Percentiles rank a stretch among this genome's conserved stretches.
Evolutionary conservation across 2,329 filamentous ascomycete species (phyloP).

Genomic region (Pseudopithomyces maydicus): DNA sequence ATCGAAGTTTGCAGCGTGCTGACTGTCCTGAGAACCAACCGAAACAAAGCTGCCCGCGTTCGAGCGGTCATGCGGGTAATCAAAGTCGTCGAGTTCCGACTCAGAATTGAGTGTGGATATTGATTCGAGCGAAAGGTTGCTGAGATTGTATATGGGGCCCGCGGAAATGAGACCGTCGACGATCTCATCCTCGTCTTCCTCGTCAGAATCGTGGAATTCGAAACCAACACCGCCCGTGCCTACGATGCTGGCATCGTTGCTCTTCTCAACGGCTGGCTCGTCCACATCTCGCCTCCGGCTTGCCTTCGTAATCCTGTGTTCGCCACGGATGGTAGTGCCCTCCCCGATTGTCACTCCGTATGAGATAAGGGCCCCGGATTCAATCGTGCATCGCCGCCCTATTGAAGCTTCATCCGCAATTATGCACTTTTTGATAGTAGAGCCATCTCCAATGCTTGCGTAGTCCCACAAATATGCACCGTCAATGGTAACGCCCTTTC

Average conservation of each 20-base stretch:
- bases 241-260: constrained; percentile 58
- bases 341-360: constrained; percentile 76
- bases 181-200: constrained; percentile 66
- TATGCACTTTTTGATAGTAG: constrained; percentile 72
- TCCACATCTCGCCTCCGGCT: constrained; percentile 53
- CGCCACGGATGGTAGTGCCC: constrained; percentile 53
- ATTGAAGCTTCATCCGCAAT: constrained; percentile 75
- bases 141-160: constrained; percentile 56
- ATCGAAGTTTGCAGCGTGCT: constrained; percentile 71
- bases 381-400: constrained; percentile 71
- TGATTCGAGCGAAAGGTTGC: constrained; percentile 56
- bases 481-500: constrained; percentile 78
- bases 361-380: constrained; percentile 77
- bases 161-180: constrained; percentile 46
- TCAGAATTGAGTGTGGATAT: constrained; percentile 68
- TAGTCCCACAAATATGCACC: constrained; percentile 90
- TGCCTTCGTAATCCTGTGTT: constrained; percentile 52
- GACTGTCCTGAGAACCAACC: constrained; percentile 66
- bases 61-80: constrained; percentile 59
- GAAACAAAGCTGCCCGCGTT: constrained; percentile 75
- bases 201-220: constrained; percentile 62
- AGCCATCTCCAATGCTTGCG: constrained; percentile 74
- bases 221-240: constrained; percentile 65
- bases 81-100: constrained; percentile 48
- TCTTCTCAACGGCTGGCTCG: constrained; percentile 43